A percentile compares a stretch with the other conserved stretches of the same genome.
Conservation (phyloP, 768 basidiomycete species). For the Paxillus ammoniavirescens region DNA sequence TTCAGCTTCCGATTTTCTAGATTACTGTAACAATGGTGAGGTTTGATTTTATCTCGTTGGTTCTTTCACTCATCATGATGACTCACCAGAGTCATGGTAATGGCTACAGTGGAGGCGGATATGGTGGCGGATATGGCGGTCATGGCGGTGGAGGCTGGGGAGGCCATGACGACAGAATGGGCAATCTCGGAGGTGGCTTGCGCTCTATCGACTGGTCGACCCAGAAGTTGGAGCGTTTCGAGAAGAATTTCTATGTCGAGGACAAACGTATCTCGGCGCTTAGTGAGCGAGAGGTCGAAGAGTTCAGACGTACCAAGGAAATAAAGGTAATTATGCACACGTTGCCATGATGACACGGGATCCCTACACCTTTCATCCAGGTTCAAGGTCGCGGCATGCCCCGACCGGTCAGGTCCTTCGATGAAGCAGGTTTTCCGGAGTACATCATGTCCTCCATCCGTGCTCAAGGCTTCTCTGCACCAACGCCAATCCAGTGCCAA, state of each 20-base stretch:
- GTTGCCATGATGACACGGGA: background rate
- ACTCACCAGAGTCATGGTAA: constrained; percentile 29
- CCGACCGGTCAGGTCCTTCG: constrained; percentile 86
- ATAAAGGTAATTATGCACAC: constrained; percentile 62
- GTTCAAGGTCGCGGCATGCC: constrained; percentile 88
- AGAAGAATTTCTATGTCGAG: constrained; percentile 97
- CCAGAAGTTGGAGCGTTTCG: constrained; percentile 77
- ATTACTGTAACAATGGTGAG: constrained; percentile 21
- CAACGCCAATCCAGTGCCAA: constrained; percentile 97
- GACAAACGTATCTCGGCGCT: constrained; percentile 79
- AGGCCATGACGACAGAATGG: constrained; percentile 64
- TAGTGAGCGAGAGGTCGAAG: constrained; percentile 83
- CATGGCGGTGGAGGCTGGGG: constrained; percentile 34
- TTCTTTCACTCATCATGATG: background rate
- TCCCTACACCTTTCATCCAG: constrained; percentile 37
- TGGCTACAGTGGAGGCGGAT: constrained; percentile 29
- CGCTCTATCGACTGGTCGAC: constrained; percentile 82
- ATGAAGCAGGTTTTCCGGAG: constrained; percentile 94
- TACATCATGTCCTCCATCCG: constrained; percentile 93
- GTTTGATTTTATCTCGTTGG: background rate
- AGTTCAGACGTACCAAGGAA: constrained; percentile 79
- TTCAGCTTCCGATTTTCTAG: constrained; percentile 1
- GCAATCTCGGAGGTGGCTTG: constrained; percentile 77
- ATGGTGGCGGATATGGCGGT: constrained; percentile 28
- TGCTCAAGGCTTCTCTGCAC: constrained; percentile 87